phyloP scores from a whole-genome alignment of 768 basidiomycete genomes.

The Rhizopogon vulgaris region DNA sequence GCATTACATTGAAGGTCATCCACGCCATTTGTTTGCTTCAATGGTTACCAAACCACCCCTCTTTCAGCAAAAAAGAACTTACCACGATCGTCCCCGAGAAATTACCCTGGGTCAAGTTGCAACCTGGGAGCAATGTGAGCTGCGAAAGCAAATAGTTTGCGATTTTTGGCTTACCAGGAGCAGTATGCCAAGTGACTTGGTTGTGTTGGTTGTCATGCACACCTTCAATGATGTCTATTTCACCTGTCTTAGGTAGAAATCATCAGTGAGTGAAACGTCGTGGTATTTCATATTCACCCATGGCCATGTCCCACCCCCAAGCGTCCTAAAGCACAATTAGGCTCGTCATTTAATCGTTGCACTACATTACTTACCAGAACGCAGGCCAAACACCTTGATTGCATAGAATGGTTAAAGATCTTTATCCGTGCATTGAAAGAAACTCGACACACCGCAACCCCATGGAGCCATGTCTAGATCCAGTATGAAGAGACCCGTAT shows the following conservation, averaged over 20 bases:
- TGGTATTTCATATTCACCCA: slow-evolving; percentile 34
- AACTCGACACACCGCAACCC: slow-evolving; percentile 65
- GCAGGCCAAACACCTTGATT: slow-evolving; percentile 73
- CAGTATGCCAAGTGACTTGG: slow-evolving; percentile 79
- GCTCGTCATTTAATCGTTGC: background rate
- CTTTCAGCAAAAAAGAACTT: slow-evolving; percentile 19
- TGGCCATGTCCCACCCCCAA: slow-evolving; percentile 58
- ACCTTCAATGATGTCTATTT: slow-evolving; percentile 82
- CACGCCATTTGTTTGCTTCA: slow-evolving; percentile 40
- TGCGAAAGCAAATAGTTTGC: background rate
- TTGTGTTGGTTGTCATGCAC: slow-evolving; percentile 83
- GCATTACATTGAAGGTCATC: slow-evolving; percentile 53
- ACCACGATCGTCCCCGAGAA: slow-evolving; percentile 64
- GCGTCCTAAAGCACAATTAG: slow-evolving; percentile 17
- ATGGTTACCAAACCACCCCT: slow-evolving; percentile 1
- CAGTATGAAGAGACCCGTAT: slow-evolving; percentile 76
- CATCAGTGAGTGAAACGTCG: slow-evolving; percentile 2
- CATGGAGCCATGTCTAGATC: slow-evolving; percentile 82
- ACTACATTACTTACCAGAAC: slow-evolving; percentile 47
- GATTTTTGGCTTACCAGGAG: slow-evolving; percentile 36
- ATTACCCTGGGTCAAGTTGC: slow-evolving; percentile 46
- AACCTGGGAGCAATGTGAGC: slow-evolving; percentile 35
- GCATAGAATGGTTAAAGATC: slow-evolving; percentile 1
- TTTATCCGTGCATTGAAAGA: background rate
- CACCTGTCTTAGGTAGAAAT: slow-evolving; percentile 47